Conservation (phyloP, 257 asterid genomes). For the Catharanthus roseus region DNA sequence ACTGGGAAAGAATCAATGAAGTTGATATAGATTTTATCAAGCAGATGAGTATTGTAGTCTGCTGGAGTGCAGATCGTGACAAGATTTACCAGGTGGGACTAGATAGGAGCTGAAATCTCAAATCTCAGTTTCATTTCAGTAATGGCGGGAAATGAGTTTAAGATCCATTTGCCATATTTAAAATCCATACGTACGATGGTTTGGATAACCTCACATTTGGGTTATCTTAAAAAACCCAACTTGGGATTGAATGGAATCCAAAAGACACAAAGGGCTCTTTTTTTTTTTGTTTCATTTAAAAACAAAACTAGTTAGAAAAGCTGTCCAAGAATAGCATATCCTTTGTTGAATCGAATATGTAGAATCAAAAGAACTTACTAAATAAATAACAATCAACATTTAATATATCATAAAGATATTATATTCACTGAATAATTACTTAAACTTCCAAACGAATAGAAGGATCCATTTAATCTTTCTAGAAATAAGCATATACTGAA, state of each 20-base stretch:
- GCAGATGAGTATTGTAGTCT: slow-evolving; percentile 84
- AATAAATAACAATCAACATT: background rate
- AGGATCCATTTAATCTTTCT: background rate
- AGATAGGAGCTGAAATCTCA: too few species aligned
- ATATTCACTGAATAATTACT: background rate
- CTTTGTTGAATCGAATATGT: background rate
- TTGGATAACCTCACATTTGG: too few species aligned
- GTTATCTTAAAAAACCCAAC: too few species aligned
- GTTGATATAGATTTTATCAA: slow-evolving; percentile 87
- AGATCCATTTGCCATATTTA: too few species aligned
- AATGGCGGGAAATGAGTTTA: too few species aligned
- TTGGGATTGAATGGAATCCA: too few species aligned
- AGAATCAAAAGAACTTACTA: background rate
- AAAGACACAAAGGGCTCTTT: too few species aligned
- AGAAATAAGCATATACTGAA: background rate
- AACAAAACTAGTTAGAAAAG: too few species aligned
- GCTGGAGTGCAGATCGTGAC: slow-evolving; percentile 97
- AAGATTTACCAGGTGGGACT: slow-evolving; percentile 63
- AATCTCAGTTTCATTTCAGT: too few species aligned
- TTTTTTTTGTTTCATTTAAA: too few species aligned
- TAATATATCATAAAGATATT: background rate
- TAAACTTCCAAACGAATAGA: background rate
- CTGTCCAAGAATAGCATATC: too few species aligned
- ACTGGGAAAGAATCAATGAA: slow-evolving; percentile 88
- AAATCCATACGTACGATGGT: too few species aligned